Percentiles rank a stretch among this genome's conserved stretches.
These are phyloP conservation scores for Amaranthus hypochondriacus DNA, from an alignment of 148 eudicot species.

Conservation along the genomic window DNA sequence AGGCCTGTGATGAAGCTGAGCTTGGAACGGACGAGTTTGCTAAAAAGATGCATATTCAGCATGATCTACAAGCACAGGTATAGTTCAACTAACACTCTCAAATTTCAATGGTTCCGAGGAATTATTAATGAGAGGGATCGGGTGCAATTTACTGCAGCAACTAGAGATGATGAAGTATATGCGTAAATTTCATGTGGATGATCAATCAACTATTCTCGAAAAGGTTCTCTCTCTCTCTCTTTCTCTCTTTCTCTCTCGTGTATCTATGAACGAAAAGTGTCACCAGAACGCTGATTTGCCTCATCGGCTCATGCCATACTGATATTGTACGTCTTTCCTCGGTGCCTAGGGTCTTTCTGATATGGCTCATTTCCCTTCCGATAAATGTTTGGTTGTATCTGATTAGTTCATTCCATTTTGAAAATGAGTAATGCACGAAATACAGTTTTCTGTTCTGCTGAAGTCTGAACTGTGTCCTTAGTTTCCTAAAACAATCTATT, in stretches of 20 bases:
- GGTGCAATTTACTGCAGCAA: constrained; percentile 53
- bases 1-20: constrained; percentile 95
- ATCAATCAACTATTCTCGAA: constrained; percentile 74
- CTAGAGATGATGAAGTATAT: constrained; percentile 76
- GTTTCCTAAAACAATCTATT: no score
- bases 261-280: neutral
- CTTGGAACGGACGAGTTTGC: constrained; percentile 78
- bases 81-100: constrained; percentile 2
- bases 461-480: no score
- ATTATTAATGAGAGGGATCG: constrained; percentile 4
- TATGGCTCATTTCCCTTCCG: no score
- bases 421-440: no score
- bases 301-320: no score
- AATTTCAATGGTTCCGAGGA: neutral
- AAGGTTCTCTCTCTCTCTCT: constrained; percentile 37
- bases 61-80: constrained; percentile 64
- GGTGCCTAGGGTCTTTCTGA: no score
- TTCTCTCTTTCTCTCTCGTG: no score
- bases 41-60: constrained; percentile 57
- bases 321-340: no score
- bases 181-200: constrained; percentile 67
- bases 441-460: no score
- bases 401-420: no score
- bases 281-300: no score
- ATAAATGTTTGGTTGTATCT: no score